A percentile compares a stretch with the other conserved stretches of the same genome.
phyloP scores from a whole-genome alignment of 345 rosid species.

The Abelmoschus esculentus region DNA sequence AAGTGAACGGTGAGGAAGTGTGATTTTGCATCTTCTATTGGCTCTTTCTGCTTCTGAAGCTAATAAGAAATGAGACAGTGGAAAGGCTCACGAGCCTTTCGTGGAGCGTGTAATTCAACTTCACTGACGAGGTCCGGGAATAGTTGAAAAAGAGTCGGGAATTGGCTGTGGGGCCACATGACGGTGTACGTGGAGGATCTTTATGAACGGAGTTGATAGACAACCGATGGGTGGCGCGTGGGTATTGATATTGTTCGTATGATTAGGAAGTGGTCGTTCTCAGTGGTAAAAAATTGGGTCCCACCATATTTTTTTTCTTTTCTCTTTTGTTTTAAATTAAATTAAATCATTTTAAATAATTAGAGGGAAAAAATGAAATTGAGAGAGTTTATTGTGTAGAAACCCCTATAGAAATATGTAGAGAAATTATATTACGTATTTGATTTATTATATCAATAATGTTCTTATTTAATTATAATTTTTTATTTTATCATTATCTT shows the following conservation, averaged over 20 bases:
- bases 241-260: not conserved
- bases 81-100: constrained; percentile 7
- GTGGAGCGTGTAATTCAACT: constrained; percentile 14
- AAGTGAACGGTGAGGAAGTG: constrained; percentile 31
- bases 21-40: constrained; percentile 15
- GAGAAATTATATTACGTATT: too few species aligned
- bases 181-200: not conserved
- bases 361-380: not conserved
- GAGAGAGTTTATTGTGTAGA: not conserved
- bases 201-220: not conserved
- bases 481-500: too few species aligned
- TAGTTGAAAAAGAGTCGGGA: not conserved
- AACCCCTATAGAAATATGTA: not conserved
- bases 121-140: not conserved
- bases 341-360: not conserved
- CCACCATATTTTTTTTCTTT: not conserved
- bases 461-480: too few species aligned
- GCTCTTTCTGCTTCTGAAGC: constrained; percentile 14
- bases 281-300: constrained; percentile 11
- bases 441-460: too few species aligned
- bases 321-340: not conserved
- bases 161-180: not conserved
- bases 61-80: constrained; percentile 17
- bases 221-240: not conserved
- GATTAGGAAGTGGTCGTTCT: constrained; percentile 9